Base-by-base conservation (phyloP, 805 yeast genomes). In the Zygosaccharomyces pseudorouxii region DNA sequence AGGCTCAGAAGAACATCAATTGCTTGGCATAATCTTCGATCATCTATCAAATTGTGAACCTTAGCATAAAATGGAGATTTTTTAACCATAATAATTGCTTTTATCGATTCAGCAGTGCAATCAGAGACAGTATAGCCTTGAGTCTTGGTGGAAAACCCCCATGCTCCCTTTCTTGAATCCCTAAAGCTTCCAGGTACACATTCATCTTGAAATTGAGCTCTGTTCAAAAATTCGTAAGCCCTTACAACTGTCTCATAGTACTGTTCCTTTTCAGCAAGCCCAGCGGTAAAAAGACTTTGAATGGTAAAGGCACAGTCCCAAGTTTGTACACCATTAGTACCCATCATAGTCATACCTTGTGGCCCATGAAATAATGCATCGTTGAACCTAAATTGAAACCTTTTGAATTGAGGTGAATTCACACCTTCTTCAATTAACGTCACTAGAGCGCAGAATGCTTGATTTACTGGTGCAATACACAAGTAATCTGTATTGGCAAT, bases 121-220 rank as follows among this genome's bases (percentile, higher is more conserved):
- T 93, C 99, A 57, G 95, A 81, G 2, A 93, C 99, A 0, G 96
- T 86, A 60, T 92, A 93, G 0, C 99, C 99, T 69, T 93, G 99
- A 4, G 84, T 83, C 58, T 90, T 89, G 0, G 98, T 93, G 44
- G 96, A 86, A 64, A 92, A 93, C 0, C 97, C 97, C 95, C 96
- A 93, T 0, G 88, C 95, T 16, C 99, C 99, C 37, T 71, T 74
- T 45, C 98, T 72, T 49, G 75, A 77, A 62, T 93, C 98, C 57
- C 99, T 76, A 68, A 76, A 92, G 45, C 89, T 81, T 7, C 89
- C 95, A 1, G 74, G 77, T 3, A 68, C 86, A 62, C 93, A 83
- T 33, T 90, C 87, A 2, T 82, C 81, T 45, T 83, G 84, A 64
- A 93, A 90, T 59, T 93, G 99, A 0, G 96, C 84, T 48, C 87